phyloP scores from a whole-genome alignment of 2,329 filamentous ascomycete species.

The Coleophoma crateriformis region DNA sequence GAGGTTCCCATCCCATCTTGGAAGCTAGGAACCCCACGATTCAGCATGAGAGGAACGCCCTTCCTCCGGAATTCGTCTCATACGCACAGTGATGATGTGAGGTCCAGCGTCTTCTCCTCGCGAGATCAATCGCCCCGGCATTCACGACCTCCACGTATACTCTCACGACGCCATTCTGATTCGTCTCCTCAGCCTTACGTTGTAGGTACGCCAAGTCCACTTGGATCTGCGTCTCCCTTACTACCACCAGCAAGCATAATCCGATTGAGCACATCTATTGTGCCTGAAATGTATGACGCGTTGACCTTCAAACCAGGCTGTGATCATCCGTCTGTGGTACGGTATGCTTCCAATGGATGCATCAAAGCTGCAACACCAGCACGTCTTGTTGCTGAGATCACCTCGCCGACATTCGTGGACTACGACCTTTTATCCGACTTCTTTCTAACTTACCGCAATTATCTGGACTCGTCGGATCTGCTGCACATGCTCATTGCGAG shows the following conservation, averaged over 20 bases:
- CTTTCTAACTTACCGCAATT: conserved; percentile 89
- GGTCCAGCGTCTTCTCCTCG: conserved; percentile 54
- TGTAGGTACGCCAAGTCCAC: not conserved
- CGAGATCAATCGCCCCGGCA: conserved; percentile 20
- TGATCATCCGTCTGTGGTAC: conserved; percentile 76
- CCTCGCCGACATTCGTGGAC: conserved; percentile 90
- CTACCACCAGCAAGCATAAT: conserved; percentile 7
- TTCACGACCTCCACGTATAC: conserved; percentile 13
- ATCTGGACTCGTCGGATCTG: conserved; percentile 71
- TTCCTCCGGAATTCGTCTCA: conserved; percentile 78
- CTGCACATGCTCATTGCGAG: conserved; percentile 80
- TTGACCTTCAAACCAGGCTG: conserved; percentile 73
- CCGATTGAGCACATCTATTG: conserved; percentile 37
- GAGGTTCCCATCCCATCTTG: conserved; percentile 79
- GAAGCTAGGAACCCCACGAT: conserved; percentile 74
- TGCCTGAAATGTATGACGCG: conserved; percentile 75
- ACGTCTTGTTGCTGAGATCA: conserved; percentile 91
- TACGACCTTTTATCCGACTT: conserved; percentile 97
- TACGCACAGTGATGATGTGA: conserved; percentile 66
- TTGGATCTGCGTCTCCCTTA: conserved; percentile 7
- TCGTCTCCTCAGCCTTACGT: conserved; percentile 19
- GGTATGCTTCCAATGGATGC: conserved; percentile 68
- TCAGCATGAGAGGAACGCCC: conserved; percentile 70
- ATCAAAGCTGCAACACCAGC: conserved; percentile 88
- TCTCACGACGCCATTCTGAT: conserved; percentile 25